Evolutionary conservation across 1,284 basidiomycete genomes (phyloP).

Genomic region (Neolentinus lepideus): DNA sequence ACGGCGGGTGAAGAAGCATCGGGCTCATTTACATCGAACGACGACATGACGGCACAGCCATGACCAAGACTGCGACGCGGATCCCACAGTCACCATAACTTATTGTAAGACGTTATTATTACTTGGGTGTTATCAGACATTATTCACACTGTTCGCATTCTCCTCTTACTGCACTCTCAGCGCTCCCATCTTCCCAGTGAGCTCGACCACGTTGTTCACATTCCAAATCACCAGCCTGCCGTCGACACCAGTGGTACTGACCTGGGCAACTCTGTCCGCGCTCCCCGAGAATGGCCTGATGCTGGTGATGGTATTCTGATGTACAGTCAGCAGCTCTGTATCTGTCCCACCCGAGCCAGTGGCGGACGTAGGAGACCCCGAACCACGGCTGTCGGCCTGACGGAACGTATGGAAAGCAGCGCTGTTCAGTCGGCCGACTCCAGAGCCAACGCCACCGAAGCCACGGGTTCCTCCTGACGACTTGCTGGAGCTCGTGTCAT

Average conservation of each 20-base stretch:
- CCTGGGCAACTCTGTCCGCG: conserved; percentile 56
- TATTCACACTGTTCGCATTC: not conserved
- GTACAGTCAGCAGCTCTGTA: conserved; percentile 81
- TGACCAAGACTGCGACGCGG: not conserved
- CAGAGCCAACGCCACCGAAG: conserved; percentile 32
- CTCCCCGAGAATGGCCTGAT: conserved; percentile 70
- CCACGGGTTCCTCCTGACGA: conserved; percentile 29
- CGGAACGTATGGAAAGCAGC: conserved; percentile 96
- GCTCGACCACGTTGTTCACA: conserved; percentile 45
- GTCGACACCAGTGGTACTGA: conserved; percentile 94
- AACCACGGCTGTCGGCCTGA: conserved; percentile 86
- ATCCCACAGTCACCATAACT: not conserved
- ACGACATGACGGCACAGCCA: conserved; percentile 11
- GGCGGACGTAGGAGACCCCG: conserved; percentile 25
- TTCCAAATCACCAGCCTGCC: conserved; percentile 93
- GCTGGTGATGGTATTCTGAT: conserved; percentile 98
- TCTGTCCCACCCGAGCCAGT: conserved; percentile 37
- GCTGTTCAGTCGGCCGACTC: conserved; percentile 83
- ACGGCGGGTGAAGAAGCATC: conserved; percentile 38
- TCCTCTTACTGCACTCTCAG: conserved; percentile 5
- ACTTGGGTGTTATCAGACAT: not conserved
- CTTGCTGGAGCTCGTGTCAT: conserved; percentile 61
- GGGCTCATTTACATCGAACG: conserved; percentile 12
- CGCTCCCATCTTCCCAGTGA: conserved; percentile 22
- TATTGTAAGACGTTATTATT: not conserved